These are phyloP conservation scores for Neonectria punicea DNA, from an alignment of 2,329 filamentous ascomycete genomes.

Conservation along the genomic window DNA sequence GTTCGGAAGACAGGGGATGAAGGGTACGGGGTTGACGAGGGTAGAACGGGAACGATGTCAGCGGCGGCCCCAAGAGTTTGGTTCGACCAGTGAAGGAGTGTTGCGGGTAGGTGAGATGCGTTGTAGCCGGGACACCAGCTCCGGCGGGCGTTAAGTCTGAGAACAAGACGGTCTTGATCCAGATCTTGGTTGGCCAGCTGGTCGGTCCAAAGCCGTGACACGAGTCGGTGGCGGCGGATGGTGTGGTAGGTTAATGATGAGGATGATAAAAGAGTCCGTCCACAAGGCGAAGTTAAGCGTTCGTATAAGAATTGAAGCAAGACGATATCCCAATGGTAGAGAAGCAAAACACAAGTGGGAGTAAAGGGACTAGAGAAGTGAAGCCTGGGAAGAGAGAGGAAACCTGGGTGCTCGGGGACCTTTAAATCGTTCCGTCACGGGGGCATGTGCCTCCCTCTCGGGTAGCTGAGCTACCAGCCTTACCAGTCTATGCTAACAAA, in stretches of 20 bases:
- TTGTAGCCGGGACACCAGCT: not conserved
- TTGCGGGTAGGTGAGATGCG: not conserved
- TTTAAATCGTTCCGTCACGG: slow-evolving; percentile 15
- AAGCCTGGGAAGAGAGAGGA: not conserved
- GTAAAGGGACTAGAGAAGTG: not conserved
- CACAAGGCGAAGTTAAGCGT: not conserved
- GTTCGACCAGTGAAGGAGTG: slow-evolving; percentile 6
- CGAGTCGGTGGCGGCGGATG: slow-evolving; percentile 1
- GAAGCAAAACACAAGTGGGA: not conserved
- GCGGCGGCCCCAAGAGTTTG: not conserved
- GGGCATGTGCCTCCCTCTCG: slow-evolving; percentile 9
- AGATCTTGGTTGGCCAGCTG: slow-evolving; percentile 7
- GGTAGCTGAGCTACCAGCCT: slow-evolving; percentile 4
- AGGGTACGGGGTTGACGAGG: not conserved
- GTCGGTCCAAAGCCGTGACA: slow-evolving; percentile 12
- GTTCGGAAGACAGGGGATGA: not conserved
- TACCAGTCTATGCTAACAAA: slow-evolving; percentile 9
- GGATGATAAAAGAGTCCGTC: not conserved
- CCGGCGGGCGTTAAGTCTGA: not conserved
- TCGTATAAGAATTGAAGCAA: not conserved
- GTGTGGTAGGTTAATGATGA: not conserved
- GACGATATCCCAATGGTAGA: not conserved
- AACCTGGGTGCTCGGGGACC: slow-evolving; percentile 2
- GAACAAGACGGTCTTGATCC: not conserved
- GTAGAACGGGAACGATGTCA: not conserved